phyloP scores from a whole-genome alignment of 176 grass and related monocot species.

The Metroxylon sagu region DNA sequence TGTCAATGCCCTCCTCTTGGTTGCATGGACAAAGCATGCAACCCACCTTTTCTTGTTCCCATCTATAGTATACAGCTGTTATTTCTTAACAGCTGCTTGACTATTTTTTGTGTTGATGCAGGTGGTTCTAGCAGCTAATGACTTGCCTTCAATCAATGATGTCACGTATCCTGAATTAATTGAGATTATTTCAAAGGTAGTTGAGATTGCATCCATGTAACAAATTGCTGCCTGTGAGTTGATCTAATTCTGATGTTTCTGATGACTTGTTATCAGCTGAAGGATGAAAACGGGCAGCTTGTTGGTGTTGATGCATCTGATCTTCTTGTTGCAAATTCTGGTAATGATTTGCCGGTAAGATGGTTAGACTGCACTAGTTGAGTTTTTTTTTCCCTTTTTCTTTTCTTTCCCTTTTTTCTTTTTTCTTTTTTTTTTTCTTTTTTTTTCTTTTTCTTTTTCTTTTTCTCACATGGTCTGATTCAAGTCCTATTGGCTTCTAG shows the following conservation, averaged over 20 bases:
- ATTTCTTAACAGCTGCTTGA: too few relatives aligned
- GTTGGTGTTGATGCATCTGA: slow-evolving; percentile 70
- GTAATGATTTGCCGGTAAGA: slow-evolving; percentile 86
- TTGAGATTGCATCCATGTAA: too few relatives aligned
- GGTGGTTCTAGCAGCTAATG: slow-evolving; percentile 95
- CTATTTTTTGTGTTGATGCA: slow-evolving; percentile 26
- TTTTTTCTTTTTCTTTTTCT: background rate
- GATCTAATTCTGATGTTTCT: slow-evolving; percentile 4
- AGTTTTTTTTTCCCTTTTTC: background rate
- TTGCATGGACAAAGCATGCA: too few relatives aligned
- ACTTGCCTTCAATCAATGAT: slow-evolving; percentile 94
- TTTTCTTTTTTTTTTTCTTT: background rate
- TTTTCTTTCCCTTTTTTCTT: background rate
- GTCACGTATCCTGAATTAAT: slow-evolving; percentile 77
- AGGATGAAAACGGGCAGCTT: slow-evolving; percentile 79
- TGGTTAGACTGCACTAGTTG: too few relatives aligned
- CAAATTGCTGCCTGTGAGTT: background rate
- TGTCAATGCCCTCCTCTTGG: too few relatives aligned
- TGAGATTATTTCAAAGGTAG: slow-evolving; percentile 86
- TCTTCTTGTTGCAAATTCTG: slow-evolving; percentile 87
- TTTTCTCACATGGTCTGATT: background rate
- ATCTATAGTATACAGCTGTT: too few relatives aligned
- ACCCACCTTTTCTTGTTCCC: too few relatives aligned
- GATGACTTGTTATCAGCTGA: slow-evolving; percentile 45
- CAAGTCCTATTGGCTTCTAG: slow-evolving; percentile 17